Evolutionary conservation across 2,329 filamentous ascomycete genomes (phyloP), one percentile per base, ranked within the genome.

Genomic region (Ampelomyces quisqualis): DNA sequence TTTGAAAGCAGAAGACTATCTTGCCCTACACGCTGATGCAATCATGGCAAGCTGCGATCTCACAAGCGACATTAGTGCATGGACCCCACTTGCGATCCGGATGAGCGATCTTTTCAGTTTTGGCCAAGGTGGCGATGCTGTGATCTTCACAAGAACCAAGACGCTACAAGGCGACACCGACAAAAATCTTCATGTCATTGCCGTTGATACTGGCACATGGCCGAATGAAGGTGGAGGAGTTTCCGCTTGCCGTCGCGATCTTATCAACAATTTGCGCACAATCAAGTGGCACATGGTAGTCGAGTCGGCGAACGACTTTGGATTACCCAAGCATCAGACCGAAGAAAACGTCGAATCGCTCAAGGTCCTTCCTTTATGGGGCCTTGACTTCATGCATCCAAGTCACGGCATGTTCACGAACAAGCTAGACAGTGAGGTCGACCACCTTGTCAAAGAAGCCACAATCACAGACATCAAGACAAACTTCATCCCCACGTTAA

Each of bases 11-110:
- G 64, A 68, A 52, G 64, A 70, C 15, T 69, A 69, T 43, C 56
- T 70, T 9, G 64, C 65, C 2, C 38, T 67, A 17, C 71, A 74
- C 34, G 73, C 73, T 3, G 75, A 78, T 54, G 68, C 73, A 2
- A 69, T 77, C 45, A 74, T 75, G 60, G 74, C 75, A 9, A 77
- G 73, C 44, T 73, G 73, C 3, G 75, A 77, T 52, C 57, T 78
- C 18, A 73, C 75, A 31, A 73, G 72, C 38, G 72, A 75, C 32
- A 74, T 78, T 24, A 76, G 73, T 41, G 72, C 73, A 17, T 78
- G 75, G 75, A 76, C 73, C 7, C 72, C 74, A 2, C 62, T 78
- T 11, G 75, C 75, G 2, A 70, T 76, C 39, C 75, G 75, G 31
- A 70, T 76, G 36, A 74, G 73, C 38, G 75, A 78, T 55, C 60